Conservation (phyloP, 2,329 filamentous ascomycete species). For the Acrocalymma vagum region DNA sequence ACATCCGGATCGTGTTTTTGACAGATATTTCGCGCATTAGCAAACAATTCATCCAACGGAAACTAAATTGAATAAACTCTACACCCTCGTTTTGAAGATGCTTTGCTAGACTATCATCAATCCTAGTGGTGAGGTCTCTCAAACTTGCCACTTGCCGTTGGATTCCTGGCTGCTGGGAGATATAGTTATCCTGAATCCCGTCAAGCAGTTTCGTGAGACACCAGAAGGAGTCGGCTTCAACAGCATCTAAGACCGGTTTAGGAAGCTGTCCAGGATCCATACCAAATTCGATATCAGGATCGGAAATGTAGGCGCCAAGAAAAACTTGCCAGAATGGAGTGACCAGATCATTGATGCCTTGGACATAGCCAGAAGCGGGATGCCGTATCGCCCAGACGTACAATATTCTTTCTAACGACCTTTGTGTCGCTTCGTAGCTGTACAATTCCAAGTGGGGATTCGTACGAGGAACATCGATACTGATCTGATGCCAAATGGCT, state of each 20-base stretch:
- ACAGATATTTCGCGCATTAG: slow-evolving; percentile 98
- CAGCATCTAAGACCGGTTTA: slow-evolving; percentile 88
- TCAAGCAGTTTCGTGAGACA: slow-evolving; percentile 97
- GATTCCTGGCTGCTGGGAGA: slow-evolving; percentile 95
- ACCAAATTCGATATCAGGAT: slow-evolving; percentile 87
- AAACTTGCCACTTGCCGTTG: slow-evolving; percentile 90
- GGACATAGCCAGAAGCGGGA: slow-evolving; percentile 96
- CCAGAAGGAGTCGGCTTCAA: slow-evolving; percentile 98
- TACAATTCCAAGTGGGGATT: slow-evolving; percentile 97
- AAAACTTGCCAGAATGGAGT: slow-evolving; percentile 99
- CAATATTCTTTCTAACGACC: slow-evolving; percentile 90
- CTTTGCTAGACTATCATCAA: slow-evolving; percentile 83
- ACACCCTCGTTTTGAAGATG: slow-evolving; percentile 91
- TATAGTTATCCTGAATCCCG: slow-evolving; percentile 98
- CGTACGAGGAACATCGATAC: slow-evolving; percentile 95
- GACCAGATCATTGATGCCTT: slow-evolving; percentile 97
- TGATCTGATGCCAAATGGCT: slow-evolving; percentile 99
- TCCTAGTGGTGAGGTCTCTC: slow-evolving; percentile 88
- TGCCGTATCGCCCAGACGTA: slow-evolving; percentile 98
- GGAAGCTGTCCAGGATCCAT: slow-evolving; percentile 98
- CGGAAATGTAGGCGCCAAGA: slow-evolving; percentile 91
- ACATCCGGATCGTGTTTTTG: slow-evolving; percentile 97
- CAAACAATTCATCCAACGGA: slow-evolving; percentile 99
- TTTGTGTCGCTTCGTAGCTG: slow-evolving; percentile 93
- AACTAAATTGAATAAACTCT: slow-evolving; percentile 99